Evolutionary conservation across 331 rosid genomes (phyloP).

Genomic region (Malus hybrid): DNA sequence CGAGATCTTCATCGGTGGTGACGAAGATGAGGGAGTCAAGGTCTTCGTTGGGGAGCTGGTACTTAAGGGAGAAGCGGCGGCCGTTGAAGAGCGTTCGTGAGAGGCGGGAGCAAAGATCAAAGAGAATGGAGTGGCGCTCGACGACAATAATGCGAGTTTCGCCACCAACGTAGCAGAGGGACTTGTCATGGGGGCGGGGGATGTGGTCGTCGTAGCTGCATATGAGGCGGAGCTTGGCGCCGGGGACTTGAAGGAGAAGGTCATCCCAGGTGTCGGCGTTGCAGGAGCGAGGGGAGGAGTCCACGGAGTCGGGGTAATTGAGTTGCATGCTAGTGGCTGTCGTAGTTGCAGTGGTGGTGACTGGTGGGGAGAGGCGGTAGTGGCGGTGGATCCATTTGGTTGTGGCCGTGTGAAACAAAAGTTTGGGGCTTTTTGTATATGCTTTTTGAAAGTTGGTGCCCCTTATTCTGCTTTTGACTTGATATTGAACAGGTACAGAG

Average conservation of each 20-base stretch:
- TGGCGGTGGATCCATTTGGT: conserved; percentile 37
- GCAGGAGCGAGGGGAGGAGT: conserved; percentile 46
- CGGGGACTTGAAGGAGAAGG: conserved; percentile 45
- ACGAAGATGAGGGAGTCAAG: conserved; percentile 73
- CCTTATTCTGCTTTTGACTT: too few relatives aligned
- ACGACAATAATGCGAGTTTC: conserved; percentile 77
- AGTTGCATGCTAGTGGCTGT: conserved; percentile 19
- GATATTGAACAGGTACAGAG: too few relatives aligned
- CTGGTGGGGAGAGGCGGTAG: conserved; percentile 17
- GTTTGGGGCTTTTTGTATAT: not conserved
- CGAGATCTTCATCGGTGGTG: conserved; percentile 81
- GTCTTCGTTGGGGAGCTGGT: conserved; percentile 79
- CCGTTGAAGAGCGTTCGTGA: conserved; percentile 63
- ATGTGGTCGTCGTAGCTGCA: conserved; percentile 95
- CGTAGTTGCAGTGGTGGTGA: not conserved
- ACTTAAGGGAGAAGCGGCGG: conserved; percentile 70
- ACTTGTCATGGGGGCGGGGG: conserved; percentile 89
- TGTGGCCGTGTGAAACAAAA: not conserved
- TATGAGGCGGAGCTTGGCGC: conserved; percentile 79
- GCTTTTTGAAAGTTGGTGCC: too few relatives aligned
- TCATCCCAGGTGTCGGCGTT: conserved; percentile 47
- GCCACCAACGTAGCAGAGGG: conserved; percentile 81
- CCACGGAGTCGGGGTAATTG: conserved; percentile 40
- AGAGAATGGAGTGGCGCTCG: conserved; percentile 53
- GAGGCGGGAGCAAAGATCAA: conserved; percentile 57